Conservation (phyloP, 176 grass and related monocot genomes). For the Avena insularis region DNA sequence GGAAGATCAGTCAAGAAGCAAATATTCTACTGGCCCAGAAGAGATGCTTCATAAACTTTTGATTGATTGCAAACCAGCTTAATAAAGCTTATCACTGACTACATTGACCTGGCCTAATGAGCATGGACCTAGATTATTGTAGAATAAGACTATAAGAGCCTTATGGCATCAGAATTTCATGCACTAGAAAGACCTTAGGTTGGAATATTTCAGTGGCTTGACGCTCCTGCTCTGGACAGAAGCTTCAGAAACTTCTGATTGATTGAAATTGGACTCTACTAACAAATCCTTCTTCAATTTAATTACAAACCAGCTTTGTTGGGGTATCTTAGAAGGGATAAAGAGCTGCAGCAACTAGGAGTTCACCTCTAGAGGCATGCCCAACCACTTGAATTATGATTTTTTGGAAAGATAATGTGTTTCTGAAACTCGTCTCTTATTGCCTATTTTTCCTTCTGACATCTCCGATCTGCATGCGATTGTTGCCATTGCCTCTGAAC, state of each 20-base stretch:
- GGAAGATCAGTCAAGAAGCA: constrained; percentile 14
- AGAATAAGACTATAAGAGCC: background rate
- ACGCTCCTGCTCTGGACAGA: background rate
- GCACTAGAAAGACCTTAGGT: background rate
- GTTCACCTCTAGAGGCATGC: background rate
- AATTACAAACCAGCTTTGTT: background rate
- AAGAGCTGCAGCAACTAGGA: background rate
- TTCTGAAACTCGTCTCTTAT: background rate
- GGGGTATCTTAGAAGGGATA: background rate
- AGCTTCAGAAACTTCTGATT: background rate
- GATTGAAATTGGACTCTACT: background rate
- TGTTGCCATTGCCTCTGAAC: background rate
- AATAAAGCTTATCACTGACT: background rate
- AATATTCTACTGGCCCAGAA: background rate
- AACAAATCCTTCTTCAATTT: background rate
- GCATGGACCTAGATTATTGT: background rate
- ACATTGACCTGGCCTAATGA: background rate
- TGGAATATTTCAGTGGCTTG: background rate
- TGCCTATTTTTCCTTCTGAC: background rate
- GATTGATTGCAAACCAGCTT: too few relatives aligned
- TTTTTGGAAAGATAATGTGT: background rate
- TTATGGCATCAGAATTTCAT: background rate
- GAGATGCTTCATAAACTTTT: background rate
- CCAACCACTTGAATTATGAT: background rate
- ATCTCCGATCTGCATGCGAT: background rate